Conservation (phyloP, 2,329 filamentous ascomycete genomes). For the Drechslerella dactyloides region DNA sequence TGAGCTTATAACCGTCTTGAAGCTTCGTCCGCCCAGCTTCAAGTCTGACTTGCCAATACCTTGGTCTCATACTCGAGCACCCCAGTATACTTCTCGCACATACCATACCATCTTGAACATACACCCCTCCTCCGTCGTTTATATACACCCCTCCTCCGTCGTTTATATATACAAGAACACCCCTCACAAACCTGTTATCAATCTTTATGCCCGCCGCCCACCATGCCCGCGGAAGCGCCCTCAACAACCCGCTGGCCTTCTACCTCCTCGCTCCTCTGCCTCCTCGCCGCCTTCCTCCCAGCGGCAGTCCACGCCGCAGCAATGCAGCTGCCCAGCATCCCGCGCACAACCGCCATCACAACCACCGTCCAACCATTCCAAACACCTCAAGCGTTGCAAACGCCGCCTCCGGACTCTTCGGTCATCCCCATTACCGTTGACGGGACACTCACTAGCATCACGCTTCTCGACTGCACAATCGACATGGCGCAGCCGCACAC, state of each 20-base stretch:
- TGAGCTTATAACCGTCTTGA: too few relatives aligned
- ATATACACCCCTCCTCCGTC: too few relatives aligned
- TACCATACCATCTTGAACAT: too few relatives aligned
- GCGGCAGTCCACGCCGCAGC: conserved; percentile 15
- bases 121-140: too few relatives aligned
- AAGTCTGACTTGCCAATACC: too few relatives aligned
- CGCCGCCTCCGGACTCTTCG: too few relatives aligned
- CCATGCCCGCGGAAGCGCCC: conserved; percentile 23
- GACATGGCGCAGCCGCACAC: neutral
- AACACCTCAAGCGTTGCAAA: too few relatives aligned
- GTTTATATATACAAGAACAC: neutral
- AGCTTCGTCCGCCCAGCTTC: too few relatives aligned
- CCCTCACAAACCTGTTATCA: neutral
- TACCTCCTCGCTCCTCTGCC: conserved; percentile 44
- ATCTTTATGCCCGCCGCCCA: neutral
- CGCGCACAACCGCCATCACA: too few relatives aligned
- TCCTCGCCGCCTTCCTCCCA: conserved; percentile 30
- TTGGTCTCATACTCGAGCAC: too few relatives aligned
- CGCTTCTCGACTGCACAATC: neutral
- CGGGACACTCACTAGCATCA: neutral
- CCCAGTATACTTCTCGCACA: too few relatives aligned
- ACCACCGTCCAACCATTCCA: too few relatives aligned
- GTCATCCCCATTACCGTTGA: conserved; percentile 5
- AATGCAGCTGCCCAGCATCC: conserved; percentile 13
- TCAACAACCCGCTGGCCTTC: conserved; percentile 46